Evolutionary conservation across 2,329 filamentous ascomycete species (phyloP), one percentile per base, ranked within the genome.

Genomic region (Neopestalotiopsis sp.): DNA sequence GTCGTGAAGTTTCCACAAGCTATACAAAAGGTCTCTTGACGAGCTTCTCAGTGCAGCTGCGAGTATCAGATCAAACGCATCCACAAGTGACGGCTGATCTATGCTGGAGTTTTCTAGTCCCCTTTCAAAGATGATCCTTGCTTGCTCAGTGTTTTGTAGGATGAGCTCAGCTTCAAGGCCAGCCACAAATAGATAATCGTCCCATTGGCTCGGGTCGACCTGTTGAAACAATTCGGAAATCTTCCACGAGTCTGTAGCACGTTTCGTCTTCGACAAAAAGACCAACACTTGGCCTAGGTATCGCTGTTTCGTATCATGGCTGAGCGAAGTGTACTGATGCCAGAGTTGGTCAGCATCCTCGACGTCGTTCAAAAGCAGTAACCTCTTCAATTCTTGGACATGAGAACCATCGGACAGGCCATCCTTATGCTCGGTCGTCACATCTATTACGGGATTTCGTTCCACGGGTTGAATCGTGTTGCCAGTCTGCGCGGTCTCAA

Each of bases 31-130:
- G 4, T 73, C 68, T 4, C 65, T 40, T 1, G 68, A 69, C 17
- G 73, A 49, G 24, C 71, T 73, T 57, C 42, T 74, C 42, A 88
- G 77, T 2, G 80, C 79, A 60, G 82, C 76, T 7, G 82, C 77
- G 20, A 86, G 71, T 5, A 88, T 71, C 20, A 81, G 74, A 59
- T 86, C 84, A 6, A 88, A 73, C 1, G 83, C 84, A 6, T 80
- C 77, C 1, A 77, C 75, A 32, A 83, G 73, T 4, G 76, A 74
- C 13, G 72, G 73, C 20, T 71, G 69, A 4, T 78, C 71, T 2
- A 78, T 62, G 24, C 20, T 32, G 9, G 59, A 20, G 30, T 72
- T 71, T 4, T 66, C 69, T 10, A 87, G 70, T 3, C 82, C 83
- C 3, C 70, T 73, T 52, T 76, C 78, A 71, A 85, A 85, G 24